Conservation (phyloP, 2,329 filamentous ascomycete species). For the Ploettnerulaceae sp. region DNA sequence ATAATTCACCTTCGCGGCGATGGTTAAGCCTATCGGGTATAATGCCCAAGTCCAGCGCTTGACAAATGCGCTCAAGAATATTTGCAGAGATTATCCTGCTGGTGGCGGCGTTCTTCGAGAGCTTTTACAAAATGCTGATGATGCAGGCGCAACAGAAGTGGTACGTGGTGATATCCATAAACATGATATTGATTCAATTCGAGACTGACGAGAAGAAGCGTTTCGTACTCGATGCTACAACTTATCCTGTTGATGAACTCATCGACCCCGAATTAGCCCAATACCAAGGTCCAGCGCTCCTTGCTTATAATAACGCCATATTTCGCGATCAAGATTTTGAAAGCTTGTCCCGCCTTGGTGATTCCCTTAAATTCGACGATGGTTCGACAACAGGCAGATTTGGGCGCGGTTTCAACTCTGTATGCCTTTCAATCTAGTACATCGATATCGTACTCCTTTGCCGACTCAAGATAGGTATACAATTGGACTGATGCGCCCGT, state of each 20-base stretch:
- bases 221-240: constrained; percentile 30
- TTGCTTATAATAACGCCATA: constrained; percentile 34
- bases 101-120: constrained; percentile 82
- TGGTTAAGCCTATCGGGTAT: constrained; percentile 13
- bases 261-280: constrained; percentile 27
- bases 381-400: constrained; percentile 34
- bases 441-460: too few relatives aligned
- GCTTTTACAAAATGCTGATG: constrained; percentile 93
- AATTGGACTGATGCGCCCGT: constrained; percentile 38
- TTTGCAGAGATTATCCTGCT: constrained; percentile 56
- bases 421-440: too few relatives aligned
- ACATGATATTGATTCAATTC: not conserved
- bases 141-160: constrained; percentile 84
- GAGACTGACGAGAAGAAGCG: constrained; percentile 15
- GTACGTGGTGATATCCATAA: constrained; percentile 14
- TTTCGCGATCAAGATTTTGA: constrained; percentile 33
- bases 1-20: constrained; percentile 11
- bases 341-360: constrained; percentile 32
- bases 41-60: constrained; percentile 28
- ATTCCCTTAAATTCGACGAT: constrained; percentile 33
- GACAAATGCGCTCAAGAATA: constrained; percentile 31
- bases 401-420: constrained; percentile 36
- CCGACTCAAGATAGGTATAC: too few relatives aligned
- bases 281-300: constrained; percentile 34
- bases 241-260: constrained; percentile 25